Base-by-base conservation (phyloP, 129 eudicot genomes). In the Chrysanthemum lavandulifolium region DNA sequence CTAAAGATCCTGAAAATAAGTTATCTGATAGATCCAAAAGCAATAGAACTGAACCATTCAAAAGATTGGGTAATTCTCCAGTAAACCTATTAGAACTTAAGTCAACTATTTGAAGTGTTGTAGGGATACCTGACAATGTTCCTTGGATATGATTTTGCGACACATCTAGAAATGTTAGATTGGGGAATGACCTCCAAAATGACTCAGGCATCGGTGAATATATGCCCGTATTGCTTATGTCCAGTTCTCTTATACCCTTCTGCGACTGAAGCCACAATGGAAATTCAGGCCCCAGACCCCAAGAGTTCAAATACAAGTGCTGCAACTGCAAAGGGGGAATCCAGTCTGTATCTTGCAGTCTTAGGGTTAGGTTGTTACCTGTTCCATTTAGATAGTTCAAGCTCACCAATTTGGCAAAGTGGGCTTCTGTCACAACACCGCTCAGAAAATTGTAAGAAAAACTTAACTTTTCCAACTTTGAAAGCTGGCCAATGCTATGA, bases 201-300 rank as follows among this genome's bases (percentile, higher is more conserved):
- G 76, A 81, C 16, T 56, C 21, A 10, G 74, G 84, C 36, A 81
- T 48, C 62, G 10, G 11, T 31, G 65, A 69, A 33, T 57, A 64
- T 45, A 75, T 76, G 8, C 47, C 2, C 0, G 84, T 58, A 12
- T 76, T 57, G 49, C 63, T 33, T 45, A 81, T 4, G 43, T 63
- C 78, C 7, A 74, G 15, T 6, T 0, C 0, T 53, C 4, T 19
- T 19, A 74, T 63, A 53, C 31, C 21, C n/a, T 21, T 31, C 13
- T 75, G 84, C 14, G 52, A 63, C 9, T 64, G 64, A 74, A 55
- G 71, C 70, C 64, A 66, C 4, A 13, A 64, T 31, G 78, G 71
- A 71, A 81, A 58, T 67, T 65, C 1, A 79, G 85, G 74, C 50
- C 63, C 85, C 60, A 71, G 33, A 71, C 2, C 4, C 75, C 75